phyloP scores from a whole-genome alignment of 257 asterid species.

The Fraxinus cuspidata region DNA sequence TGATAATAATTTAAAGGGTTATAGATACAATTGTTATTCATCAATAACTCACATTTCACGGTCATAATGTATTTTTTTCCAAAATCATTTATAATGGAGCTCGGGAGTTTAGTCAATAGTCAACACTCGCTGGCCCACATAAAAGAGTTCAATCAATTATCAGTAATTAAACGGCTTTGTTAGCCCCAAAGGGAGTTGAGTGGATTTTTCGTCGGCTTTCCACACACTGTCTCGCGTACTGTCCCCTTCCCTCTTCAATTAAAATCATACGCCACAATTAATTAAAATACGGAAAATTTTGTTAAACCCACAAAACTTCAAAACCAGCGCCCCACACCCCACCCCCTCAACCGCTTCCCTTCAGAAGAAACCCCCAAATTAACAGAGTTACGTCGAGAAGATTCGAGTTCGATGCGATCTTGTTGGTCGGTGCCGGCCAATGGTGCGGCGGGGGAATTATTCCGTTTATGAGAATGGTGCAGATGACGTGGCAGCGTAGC shows the following conservation, averaged over 20 bases:
- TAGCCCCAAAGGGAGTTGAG: too few relatives aligned
- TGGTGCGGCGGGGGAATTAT: conserved; percentile 55
- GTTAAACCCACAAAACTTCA: conserved; percentile 2
- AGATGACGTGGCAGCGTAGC: conserved; percentile 98
- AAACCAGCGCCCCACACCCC: background rate
- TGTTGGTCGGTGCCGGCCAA: conserved; percentile 54
- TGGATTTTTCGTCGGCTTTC: too few relatives aligned
- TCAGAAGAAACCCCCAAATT: background rate
- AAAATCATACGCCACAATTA: background rate
- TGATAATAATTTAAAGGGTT: too few relatives aligned
- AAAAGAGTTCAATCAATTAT: too few relatives aligned
- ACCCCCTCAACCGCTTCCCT: background rate
- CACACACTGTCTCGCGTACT: background rate
- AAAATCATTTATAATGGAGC: too few relatives aligned
- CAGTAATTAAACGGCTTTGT: too few relatives aligned
- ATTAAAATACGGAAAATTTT: background rate
- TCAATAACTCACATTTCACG: too few relatives aligned
- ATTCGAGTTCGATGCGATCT: conserved; percentile 56
- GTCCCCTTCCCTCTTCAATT: background rate
- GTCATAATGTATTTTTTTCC: too few relatives aligned
- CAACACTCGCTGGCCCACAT: too few relatives aligned
- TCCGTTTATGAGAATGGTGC: conserved; percentile 82
- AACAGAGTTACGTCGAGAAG: conserved; percentile 11
- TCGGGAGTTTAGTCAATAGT: too few relatives aligned
- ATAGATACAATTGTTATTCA: too few relatives aligned